A percentile compares a stretch with the other conserved stretches of the same genome.
These are phyloP conservation scores for Rosellinia necatrix DNA, from an alignment of 2,329 filamentous ascomycete genomes.

Conservation along the genomic window DNA sequence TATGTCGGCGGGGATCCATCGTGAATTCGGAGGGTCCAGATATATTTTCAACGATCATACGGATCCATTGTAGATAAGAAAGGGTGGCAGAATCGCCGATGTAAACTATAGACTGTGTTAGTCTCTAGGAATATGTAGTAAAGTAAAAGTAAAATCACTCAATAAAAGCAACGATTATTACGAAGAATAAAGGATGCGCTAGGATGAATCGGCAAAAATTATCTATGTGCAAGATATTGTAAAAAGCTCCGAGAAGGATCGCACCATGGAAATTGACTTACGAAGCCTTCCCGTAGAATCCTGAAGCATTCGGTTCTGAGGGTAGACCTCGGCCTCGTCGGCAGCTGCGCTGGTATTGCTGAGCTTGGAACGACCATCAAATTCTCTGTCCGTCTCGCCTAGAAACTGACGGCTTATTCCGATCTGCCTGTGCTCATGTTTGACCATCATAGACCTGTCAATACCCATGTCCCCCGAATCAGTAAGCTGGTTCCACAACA, in stretches of 20 bases:
- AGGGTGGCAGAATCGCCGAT: conserved; percentile 67
- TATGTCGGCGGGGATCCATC: conserved; percentile 59
- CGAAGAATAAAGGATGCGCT: no score
- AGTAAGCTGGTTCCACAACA: conserved; percentile 34
- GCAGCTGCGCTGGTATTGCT: conserved; percentile 52
- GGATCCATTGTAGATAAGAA: conserved; percentile 64
- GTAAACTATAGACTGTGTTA: conserved; percentile 52
- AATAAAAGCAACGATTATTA: background rate
- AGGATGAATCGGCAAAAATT: no score
- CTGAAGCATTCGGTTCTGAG: conserved; percentile 61
- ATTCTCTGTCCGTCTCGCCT: conserved; percentile 35
- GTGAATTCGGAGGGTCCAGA: conserved; percentile 62
- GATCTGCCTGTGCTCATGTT: conserved; percentile 30
- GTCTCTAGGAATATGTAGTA: no score
- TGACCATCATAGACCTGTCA: conserved; percentile 21
- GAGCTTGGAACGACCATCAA: conserved; percentile 43
- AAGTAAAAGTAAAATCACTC: no score
- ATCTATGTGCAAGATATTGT: no score
- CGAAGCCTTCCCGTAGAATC: conserved; percentile 61
- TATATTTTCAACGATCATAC: conserved; percentile 61
- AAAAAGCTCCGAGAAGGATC: no score
- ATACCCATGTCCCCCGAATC: conserved; percentile 28
- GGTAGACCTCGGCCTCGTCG: conserved; percentile 61
- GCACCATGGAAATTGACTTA: conserved; percentile 43
- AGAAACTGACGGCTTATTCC: conserved; percentile 27